Percentiles rank a stretch among this genome's conserved stretches.
phyloP scores from a whole-genome alignment of 208 protist species.

The Wallacemonas sp. region DNA sequence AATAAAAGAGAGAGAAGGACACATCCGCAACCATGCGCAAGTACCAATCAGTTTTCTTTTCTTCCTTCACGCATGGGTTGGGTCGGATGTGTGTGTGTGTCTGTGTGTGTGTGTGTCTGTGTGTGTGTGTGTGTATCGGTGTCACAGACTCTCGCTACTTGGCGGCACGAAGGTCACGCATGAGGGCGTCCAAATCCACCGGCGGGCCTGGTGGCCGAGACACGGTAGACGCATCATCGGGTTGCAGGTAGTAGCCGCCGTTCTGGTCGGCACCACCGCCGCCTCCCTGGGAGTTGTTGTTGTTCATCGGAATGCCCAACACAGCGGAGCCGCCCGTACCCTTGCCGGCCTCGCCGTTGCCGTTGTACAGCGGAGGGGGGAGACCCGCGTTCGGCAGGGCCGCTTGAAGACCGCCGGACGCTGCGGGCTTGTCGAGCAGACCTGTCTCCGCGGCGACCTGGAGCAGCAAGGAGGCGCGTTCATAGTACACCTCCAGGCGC shows the following conservation, averaged over 20 bases:
- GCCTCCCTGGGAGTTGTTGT: constrained; percentile 13
- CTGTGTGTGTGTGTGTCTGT: neutral
- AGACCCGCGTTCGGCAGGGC: constrained; percentile 10
- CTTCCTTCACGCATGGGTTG: no score
- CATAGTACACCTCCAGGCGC: constrained; percentile 71
- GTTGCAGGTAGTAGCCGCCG: constrained; percentile 6
- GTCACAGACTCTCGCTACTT: constrained; percentile 1
- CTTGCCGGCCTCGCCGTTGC: constrained; percentile 2
- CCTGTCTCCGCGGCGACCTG: constrained; percentile 57
- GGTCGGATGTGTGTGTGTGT: no score
- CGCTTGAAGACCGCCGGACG: constrained; percentile 20
- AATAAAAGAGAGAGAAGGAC: neutral
- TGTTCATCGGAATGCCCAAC: constrained; percentile 55
- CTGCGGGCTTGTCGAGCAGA: constrained; percentile 59
- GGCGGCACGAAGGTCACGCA: constrained; percentile 34
- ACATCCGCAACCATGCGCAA: no score
- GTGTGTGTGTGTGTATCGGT: neutral
- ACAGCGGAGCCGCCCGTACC: constrained; percentile 27
- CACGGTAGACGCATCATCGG: constrained; percentile 17
- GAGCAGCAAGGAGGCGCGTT: constrained; percentile 66
- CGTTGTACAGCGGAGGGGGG: constrained; percentile 31
- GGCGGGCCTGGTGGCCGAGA: constrained; percentile 19
- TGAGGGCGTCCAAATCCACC: constrained; percentile 42
- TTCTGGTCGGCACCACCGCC: neutral
- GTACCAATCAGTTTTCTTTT: no score